A percentile compares a stretch with the other conserved stretches of the same genome.
Evolutionary conservation across 2,329 filamentous ascomycete species (phyloP).

Genomic region (Fusarium sarcochroum): DNA sequence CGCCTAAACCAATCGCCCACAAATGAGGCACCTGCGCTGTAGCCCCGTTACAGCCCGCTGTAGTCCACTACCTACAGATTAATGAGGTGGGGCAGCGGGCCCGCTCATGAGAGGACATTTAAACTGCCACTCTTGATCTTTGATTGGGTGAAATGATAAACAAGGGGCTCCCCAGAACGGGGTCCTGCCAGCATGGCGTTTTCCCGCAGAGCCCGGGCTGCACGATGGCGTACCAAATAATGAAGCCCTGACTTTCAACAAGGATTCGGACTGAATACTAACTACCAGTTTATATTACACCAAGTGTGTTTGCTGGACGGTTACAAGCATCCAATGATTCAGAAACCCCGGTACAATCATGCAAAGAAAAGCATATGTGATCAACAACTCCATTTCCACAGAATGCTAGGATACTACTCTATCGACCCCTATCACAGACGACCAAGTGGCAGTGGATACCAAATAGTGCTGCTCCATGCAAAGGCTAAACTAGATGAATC

Average conservation of each 20-base stretch:
- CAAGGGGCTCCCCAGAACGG: conserved; percentile 34
- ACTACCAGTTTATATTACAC: conserved; percentile 5
- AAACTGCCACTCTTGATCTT: not conserved
- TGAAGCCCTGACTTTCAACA: conserved; percentile 23
- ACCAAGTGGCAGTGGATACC: not conserved
- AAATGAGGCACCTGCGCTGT: conserved; percentile 13
- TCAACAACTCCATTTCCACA: not conserved
- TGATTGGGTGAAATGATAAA: conserved; percentile 32
- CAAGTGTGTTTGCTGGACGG: not conserved
- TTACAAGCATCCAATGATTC: too few species aligned
- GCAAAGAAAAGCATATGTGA: not conserved
- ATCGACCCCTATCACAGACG: conserved; percentile 4
- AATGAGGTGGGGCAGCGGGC: conserved; percentile 29
- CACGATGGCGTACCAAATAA: conserved; percentile 34
- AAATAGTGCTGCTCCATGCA: not conserved
- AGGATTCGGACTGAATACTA: conserved; percentile 19
- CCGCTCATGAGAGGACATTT: conserved; percentile 12
- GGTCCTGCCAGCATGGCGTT: conserved; percentile 39
- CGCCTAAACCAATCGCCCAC: conserved; percentile 18
- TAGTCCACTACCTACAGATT: conserved; percentile 23
- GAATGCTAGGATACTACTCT: not conserved
- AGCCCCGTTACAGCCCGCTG: conserved; percentile 20
- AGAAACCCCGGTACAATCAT: too few species aligned
- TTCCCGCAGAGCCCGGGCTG: conserved; percentile 32
- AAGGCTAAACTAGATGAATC: conserved; percentile 8